These are phyloP conservation scores for Neurospora sp. DNA, from an alignment of 495 filamentous ascomycete species.

Conservation along the genomic window DNA sequence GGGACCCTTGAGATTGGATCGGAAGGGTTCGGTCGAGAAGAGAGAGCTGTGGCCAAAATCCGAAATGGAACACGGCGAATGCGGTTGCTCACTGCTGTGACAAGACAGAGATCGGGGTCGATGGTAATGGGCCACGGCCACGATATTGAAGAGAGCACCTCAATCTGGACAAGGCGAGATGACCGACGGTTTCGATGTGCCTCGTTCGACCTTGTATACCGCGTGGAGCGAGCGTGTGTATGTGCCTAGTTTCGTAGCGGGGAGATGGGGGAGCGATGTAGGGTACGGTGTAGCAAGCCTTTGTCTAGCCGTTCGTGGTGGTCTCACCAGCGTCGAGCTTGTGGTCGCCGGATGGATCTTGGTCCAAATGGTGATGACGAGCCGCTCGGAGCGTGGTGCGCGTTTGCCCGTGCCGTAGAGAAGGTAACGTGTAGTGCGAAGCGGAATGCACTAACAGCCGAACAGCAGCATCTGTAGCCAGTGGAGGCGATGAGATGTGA, in stretches of 20 bases:
- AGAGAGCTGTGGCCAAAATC: background rate
- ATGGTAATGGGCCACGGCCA: background rate
- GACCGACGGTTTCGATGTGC: background rate
- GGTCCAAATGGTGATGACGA: background rate
- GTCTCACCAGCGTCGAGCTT: background rate
- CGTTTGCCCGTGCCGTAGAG: background rate
- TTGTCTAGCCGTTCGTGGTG: background rate
- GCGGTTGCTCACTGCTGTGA: background rate
- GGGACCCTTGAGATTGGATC: background rate
- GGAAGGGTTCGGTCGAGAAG: background rate
- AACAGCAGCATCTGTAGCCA: background rate
- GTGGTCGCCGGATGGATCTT: background rate
- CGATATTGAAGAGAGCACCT: background rate
- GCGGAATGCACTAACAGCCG: background rate
- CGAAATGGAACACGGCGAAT: background rate
- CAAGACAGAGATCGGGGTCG: background rate
- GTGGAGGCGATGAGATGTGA: background rate
- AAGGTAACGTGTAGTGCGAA: background rate
- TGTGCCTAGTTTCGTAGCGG: background rate
- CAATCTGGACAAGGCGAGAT: background rate
- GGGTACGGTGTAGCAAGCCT: background rate
- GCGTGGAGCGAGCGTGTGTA: background rate
- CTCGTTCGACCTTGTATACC: background rate
- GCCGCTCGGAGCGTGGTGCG: background rate
- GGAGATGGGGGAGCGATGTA: background rate